These are phyloP conservation scores for Trichocladium antarcticum DNA, from an alignment of 495 filamentous ascomycete genomes.

Conservation along the genomic window DNA sequence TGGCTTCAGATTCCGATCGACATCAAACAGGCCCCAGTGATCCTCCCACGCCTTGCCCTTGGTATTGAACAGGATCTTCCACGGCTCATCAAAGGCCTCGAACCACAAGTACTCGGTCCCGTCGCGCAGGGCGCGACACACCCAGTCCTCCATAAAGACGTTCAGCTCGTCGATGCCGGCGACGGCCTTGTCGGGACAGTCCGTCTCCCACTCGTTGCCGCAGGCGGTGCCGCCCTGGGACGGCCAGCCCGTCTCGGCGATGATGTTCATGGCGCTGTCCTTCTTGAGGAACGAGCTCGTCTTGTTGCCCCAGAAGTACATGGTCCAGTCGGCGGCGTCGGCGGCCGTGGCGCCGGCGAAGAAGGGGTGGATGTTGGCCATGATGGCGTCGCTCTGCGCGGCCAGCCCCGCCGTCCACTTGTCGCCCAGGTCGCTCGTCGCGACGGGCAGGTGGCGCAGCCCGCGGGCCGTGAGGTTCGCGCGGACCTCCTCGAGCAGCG, in stretches of 20 bases:
- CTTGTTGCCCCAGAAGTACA: constrained; percentile 66
- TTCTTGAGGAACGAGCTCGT: constrained; percentile 45
- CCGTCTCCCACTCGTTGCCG: constrained; percentile 37
- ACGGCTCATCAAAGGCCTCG: constrained; percentile 89
- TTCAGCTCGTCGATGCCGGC: constrained; percentile 82
- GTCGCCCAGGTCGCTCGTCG: constrained; percentile 81
- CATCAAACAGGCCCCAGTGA: constrained; percentile 90
- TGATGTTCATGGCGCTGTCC: constrained; percentile 55
- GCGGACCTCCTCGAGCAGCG: constrained; percentile 55
- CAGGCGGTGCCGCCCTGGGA: constrained; percentile 73
- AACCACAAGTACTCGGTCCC: constrained; percentile 96
- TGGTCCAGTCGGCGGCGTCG: constrained; percentile 71
- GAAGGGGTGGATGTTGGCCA: constrained; percentile 97
- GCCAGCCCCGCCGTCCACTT: constrained; percentile 69
- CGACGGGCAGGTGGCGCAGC: constrained; percentile 57
- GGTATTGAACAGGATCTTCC: constrained; percentile 69
- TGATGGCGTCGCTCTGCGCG: constrained; percentile 64
- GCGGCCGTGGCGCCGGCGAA: constrained; percentile 68
- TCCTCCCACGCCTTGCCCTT: constrained; percentile 77
- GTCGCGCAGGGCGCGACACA: constrained; percentile 68
- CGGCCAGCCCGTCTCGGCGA: constrained; percentile 90
- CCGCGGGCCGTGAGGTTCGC: constrained; percentile 54
- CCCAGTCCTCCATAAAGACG: constrained; percentile 70
- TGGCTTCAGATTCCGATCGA: constrained; percentile 70
- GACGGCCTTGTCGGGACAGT: constrained; percentile 53